A percentile compares a stretch with the other conserved stretches of the same genome.
phyloP scores from a whole-genome alignment of 306 rosid species.

The Vigna trinervia region DNA sequence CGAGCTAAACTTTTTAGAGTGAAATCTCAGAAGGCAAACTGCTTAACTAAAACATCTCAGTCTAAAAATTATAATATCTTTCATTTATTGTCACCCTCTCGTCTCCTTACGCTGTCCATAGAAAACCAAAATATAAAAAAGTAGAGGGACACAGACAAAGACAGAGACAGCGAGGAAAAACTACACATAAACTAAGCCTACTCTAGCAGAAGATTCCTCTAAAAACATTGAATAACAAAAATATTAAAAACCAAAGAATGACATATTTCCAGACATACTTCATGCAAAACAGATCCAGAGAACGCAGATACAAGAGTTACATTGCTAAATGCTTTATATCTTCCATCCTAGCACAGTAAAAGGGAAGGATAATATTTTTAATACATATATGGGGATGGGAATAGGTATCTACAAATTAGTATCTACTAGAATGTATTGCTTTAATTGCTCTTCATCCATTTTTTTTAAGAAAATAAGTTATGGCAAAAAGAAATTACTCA shows the following conservation, averaged over 20 bases:
- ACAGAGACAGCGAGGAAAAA: neutral
- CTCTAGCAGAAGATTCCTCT: neutral
- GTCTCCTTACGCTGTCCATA: neutral
- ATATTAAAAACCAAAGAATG: neutral
- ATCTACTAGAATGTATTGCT: slow-evolving; percentile 9
- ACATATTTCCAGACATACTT: neutral
- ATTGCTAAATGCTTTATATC: neutral
- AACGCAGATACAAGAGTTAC: neutral
- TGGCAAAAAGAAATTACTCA: slow-evolving; percentile 48
- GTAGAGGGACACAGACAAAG: neutral
- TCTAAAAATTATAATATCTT: slow-evolving; percentile 14
- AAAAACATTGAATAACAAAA: neutral
- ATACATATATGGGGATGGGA: neutral
- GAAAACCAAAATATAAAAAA: neutral
- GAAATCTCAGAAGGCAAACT: neutral
- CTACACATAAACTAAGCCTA: neutral
- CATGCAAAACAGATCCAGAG: slow-evolving; percentile 1
- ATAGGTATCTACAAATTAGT: neutral
- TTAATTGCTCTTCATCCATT: slow-evolving; percentile 19
- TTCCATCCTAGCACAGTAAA: slow-evolving; percentile 15
- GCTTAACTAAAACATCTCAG: slow-evolving; percentile 31
- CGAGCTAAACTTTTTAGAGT: slow-evolving; percentile 13
- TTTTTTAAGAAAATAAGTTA: neutral
- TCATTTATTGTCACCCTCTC: slow-evolving; percentile 5
- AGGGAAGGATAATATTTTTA: neutral